Conservation (phyloP, 768 basidiomycete species). For the Cubamyces sp. region DNA sequence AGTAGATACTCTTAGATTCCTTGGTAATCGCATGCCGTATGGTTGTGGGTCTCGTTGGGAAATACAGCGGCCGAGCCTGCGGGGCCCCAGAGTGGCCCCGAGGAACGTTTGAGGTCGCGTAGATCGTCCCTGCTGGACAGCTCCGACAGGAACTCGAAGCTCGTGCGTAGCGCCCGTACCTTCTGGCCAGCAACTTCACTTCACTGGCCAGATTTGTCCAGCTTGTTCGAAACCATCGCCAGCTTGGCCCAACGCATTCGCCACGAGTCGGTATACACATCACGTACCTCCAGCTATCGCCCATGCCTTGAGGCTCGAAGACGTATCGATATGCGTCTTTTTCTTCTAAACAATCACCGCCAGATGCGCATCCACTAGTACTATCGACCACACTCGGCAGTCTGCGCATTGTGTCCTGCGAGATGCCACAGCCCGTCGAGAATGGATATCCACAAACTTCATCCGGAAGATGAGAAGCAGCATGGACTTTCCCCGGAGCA, state of each 20-base stretch:
- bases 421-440: too few species aligned
- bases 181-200: background rate
- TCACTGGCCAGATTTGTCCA: too few species aligned
- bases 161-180: background rate
- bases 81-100: conserved; percentile 2
- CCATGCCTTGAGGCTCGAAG: too few species aligned
- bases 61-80: background rate
- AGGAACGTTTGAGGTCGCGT: background rate
- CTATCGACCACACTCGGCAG: too few species aligned
- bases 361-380: too few species aligned
- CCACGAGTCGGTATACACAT: background rate
- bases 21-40: conserved; percentile 13
- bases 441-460: conserved; percentile 11
- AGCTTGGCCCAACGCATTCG: background rate
- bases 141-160: background rate
- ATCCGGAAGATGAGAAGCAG: conserved; percentile 13
- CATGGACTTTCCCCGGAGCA: conserved; percentile 22
- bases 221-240: too few species aligned
- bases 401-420: too few species aligned
- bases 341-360: too few species aligned
- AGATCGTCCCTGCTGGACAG: background rate
- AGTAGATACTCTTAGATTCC: conserved; percentile 15
- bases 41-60: background rate
- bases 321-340: too few species aligned
- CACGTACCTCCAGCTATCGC: background rate